Conservation (phyloP, 805 yeast species). For the Nadsonia fulvescens region DNA sequence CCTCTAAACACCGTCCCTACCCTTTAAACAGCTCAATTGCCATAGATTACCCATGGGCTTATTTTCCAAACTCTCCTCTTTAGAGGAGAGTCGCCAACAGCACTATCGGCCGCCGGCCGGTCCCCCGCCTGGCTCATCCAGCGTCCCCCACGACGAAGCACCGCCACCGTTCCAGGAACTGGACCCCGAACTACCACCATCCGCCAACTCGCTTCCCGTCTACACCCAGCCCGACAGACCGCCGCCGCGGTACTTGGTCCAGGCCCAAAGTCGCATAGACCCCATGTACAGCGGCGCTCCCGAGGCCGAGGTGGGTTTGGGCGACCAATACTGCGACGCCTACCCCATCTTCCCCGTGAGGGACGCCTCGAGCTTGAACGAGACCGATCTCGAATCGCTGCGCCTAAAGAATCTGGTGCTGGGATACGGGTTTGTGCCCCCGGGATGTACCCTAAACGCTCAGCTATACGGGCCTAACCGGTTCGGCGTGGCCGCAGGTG, state of each 20-base stretch:
- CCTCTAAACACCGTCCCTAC: too few relatives aligned
- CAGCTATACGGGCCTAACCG: slow-evolving; percentile 2
- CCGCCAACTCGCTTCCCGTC: not conserved
- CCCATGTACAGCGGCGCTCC: slow-evolving; percentile 2
- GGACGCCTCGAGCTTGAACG: too few relatives aligned
- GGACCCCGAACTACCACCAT: not conserved
- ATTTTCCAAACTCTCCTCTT: too few relatives aligned
- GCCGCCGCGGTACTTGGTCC: slow-evolving; percentile 3
- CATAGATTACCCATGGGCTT: too few relatives aligned
- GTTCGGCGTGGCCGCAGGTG: slow-evolving; percentile 2
- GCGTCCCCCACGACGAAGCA: not conserved
- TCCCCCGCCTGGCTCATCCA: slow-evolving; percentile 2
- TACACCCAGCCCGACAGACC: not conserved
- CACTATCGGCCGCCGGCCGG: slow-evolving; percentile 2
- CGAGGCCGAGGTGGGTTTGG: slow-evolving; percentile 3
- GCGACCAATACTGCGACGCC: too few relatives aligned
- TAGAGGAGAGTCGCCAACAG: too few relatives aligned
- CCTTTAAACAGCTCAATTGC: too few relatives aligned
- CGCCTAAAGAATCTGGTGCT: slow-evolving; percentile 3
- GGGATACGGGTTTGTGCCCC: slow-evolving; percentile 5
- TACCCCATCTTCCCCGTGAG: too few relatives aligned
- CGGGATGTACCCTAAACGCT: slow-evolving; percentile 3
- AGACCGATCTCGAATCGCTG: too few relatives aligned
- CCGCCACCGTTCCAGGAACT: slow-evolving; percentile 1
- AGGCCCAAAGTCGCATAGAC: slow-evolving; percentile 2